Evolutionary conservation across 495 filamentous ascomycete species (phyloP).

Genomic region (Daldinia vernicosa): DNA sequence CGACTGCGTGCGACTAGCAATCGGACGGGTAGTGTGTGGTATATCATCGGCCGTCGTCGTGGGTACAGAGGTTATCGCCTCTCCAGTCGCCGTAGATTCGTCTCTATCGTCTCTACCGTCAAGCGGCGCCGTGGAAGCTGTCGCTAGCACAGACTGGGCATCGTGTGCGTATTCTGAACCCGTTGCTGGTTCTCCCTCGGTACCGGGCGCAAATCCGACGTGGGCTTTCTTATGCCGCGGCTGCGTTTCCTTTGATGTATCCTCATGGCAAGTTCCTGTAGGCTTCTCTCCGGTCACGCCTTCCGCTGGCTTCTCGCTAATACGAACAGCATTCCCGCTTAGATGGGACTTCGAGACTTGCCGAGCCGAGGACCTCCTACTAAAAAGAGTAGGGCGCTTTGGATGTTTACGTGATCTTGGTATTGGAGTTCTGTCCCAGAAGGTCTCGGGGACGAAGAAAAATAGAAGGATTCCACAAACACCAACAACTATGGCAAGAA

Average conservation of each 20-base stretch:
- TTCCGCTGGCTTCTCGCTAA: conserved; percentile 12
- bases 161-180: conserved; percentile 6
- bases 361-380: conserved; percentile 51
- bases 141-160: not conserved
- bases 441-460: conserved; percentile 94
- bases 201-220: conserved; percentile 65
- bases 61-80: not conserved
- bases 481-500: conserved; percentile 85
- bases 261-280: conserved; percentile 17
- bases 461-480: conserved; percentile 79
- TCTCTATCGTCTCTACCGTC: conserved; percentile 4
- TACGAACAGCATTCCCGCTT: not conserved
- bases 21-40: conserved; percentile 8
- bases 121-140: not conserved
- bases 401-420: conserved; percentile 56
- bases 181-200: conserved; percentile 6
- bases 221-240: conserved; percentile 47
- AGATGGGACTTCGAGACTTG: conserved; percentile 26
- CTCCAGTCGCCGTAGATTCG: not conserved
- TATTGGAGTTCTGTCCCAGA: conserved; percentile 88
- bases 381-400: conserved; percentile 52
- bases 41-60: conserved; percentile 11
- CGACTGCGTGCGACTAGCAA: conserved; percentile 24
- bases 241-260: conserved; percentile 22
- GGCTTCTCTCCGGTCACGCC: conserved; percentile 10